Conservation (phyloP, 140 eudicot species). For the Anethum foeniculum region DNA sequence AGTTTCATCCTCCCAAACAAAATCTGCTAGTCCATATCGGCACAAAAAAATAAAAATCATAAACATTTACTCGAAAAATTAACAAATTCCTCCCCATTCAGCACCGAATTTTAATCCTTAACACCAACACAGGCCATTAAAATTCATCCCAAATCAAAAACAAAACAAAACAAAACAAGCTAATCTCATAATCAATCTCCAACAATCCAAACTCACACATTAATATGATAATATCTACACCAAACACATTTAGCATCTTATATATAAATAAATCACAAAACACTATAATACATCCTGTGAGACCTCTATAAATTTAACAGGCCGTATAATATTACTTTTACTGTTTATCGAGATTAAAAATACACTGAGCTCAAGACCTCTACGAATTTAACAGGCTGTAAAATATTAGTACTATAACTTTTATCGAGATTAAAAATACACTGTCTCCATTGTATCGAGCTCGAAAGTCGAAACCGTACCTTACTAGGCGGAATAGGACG, state of each 20-base stretch:
- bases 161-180: neutral
- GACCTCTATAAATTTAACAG: neutral
- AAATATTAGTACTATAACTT: neutral
- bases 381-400: no score
- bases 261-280: neutral
- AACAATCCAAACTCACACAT: neutral
- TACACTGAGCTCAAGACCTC: no score
- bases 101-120: neutral
- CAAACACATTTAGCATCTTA: neutral
- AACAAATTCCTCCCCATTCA: neutral
- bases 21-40: neutral
- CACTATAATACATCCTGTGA: no score
- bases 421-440: neutral
- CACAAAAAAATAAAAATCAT: neutral
- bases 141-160: neutral
- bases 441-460: neutral
- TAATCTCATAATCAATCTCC: neutral
- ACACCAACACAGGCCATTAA: neutral
- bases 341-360: neutral
- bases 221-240: neutral
- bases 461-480: conserved; percentile 22
- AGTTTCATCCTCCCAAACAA: neutral
- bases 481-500: conserved; percentile 57
- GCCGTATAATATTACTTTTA: no score
- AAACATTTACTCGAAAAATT: neutral